Percentiles rank a stretch among this genome's conserved stretches.
These are phyloP conservation scores for Ogataea ramenticola DNA, from an alignment of 805 yeast genomes.

Conservation along the genomic window DNA sequence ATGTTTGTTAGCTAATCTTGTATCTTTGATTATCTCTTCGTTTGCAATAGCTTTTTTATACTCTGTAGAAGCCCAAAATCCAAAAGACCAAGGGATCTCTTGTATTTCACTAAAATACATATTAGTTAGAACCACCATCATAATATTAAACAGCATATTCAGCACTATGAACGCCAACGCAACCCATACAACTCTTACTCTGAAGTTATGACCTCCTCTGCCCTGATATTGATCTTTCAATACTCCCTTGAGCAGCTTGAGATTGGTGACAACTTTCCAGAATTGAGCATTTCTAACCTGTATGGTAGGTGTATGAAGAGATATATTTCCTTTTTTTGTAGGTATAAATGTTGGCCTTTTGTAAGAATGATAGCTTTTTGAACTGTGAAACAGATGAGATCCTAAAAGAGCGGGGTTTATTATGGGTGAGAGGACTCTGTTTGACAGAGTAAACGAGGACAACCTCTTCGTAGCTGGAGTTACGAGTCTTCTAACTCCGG, in stretches of 20 bases:
- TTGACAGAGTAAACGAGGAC: too few relatives aligned
- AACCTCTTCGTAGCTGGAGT: too few relatives aligned
- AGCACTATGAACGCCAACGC: slow-evolving; percentile 35
- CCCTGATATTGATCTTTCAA: slow-evolving; percentile 14
- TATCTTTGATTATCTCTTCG: slow-evolving; percentile 28
- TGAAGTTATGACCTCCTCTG: slow-evolving; percentile 33
- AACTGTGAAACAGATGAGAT: neutral
- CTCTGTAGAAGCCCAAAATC: slow-evolving; percentile 20
- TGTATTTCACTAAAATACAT: slow-evolving; percentile 22
- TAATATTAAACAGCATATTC: slow-evolving; percentile 26
- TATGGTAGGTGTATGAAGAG: neutral
- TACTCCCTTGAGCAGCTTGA: slow-evolving; percentile 3
- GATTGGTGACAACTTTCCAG: slow-evolving; percentile 26
- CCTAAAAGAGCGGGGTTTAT: neutral
- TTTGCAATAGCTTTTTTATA: slow-evolving; percentile 31
- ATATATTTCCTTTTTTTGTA: too few relatives aligned
- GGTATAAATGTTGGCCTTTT: too few relatives aligned
- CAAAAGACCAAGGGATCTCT: slow-evolving; percentile 20
- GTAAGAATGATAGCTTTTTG: too few relatives aligned
- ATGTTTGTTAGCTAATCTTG: slow-evolving; percentile 25
- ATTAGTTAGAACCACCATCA: slow-evolving; percentile 25
- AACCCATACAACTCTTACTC: slow-evolving; percentile 36
- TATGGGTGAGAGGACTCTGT: neutral
- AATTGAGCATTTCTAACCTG: slow-evolving; percentile 18
- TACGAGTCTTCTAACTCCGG: too few relatives aligned